Evolutionary conservation across 805 yeast genomes (phyloP).

Genomic region (Scheffersomyces spartinae): DNA sequence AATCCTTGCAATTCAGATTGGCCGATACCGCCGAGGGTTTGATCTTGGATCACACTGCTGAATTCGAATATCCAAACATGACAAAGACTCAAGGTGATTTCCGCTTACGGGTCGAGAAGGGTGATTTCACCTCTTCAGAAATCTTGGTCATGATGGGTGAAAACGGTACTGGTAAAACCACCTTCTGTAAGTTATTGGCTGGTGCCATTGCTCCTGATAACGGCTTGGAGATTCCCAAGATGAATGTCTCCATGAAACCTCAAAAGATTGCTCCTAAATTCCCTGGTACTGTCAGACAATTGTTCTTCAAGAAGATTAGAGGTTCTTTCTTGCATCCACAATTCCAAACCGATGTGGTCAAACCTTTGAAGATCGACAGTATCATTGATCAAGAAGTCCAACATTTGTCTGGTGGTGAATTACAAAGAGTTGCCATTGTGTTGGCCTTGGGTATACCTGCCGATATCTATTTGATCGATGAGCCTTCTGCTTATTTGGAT

Average conservation of each 20-base stretch:
- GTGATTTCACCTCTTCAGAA: slow-evolving; percentile 93
- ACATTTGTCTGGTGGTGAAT: slow-evolving; percentile 97
- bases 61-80: slow-evolving; percentile 73
- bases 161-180: slow-evolving; percentile 99
- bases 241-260: slow-evolving; percentile 96
- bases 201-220: slow-evolving; percentile 86
- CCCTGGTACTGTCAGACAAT: slow-evolving; percentile 96
- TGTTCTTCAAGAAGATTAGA: slow-evolving; percentile 92
- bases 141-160: slow-evolving; percentile 99
- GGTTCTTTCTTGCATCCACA: slow-evolving; percentile 92
- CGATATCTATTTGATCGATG: slow-evolving; percentile 93
- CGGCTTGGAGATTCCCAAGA: slow-evolving; percentile 67
- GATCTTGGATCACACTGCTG: slow-evolving; percentile 66
- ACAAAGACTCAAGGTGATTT: slow-evolving; percentile 93
- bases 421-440: slow-evolving; percentile 98
- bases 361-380: slow-evolving; percentile 87
- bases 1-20: slow-evolving; percentile 86
- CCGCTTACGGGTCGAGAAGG: slow-evolving; percentile 68
- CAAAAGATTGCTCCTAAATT: slow-evolving; percentile 98
- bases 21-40: slow-evolving; percentile 79
- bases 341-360: slow-evolving; percentile 95
- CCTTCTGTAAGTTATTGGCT: slow-evolving; percentile 90
- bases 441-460: slow-evolving; percentile 90
- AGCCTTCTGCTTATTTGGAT: slow-evolving; percentile 97
- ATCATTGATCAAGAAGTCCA: slow-evolving; percentile 97